A percentile compares a stretch with the other conserved stretches of the same genome.
phyloP scores from a whole-genome alignment of 163 green algal genomes.

The Chlorella variabilis region DNA sequence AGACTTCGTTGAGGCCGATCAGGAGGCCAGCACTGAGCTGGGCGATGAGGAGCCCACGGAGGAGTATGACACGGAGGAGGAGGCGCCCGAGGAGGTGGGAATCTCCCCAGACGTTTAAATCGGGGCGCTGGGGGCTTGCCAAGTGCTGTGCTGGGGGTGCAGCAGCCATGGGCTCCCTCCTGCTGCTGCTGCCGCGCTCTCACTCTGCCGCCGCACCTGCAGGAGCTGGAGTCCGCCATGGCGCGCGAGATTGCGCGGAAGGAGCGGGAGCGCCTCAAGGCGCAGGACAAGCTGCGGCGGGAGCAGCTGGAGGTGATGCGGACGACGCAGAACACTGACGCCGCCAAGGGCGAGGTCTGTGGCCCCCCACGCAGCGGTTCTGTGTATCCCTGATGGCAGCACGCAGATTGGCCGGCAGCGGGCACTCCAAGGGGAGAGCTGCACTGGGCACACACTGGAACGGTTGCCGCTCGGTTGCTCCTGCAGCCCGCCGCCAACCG shows the following conservation, averaged over 20 bases:
- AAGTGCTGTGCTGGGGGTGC: neutral
- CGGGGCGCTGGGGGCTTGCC: no score
- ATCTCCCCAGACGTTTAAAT: no score
- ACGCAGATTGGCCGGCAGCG: no score
- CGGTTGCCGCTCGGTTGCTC: no score
- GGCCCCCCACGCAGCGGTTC: no score
- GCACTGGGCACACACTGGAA: no score
- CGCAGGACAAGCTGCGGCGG: conserved; percentile 83
- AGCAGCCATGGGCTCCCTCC: no score
- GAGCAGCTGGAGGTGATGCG: conserved; percentile 87
- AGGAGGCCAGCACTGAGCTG: conserved; percentile 17
- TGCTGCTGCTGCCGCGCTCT: neutral
- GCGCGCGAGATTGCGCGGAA: conserved; percentile 62
- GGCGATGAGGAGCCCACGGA: conserved; percentile 30
- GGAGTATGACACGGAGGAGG: conserved; percentile 54
- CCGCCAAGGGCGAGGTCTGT: conserved; percentile 67
- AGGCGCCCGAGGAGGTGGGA: conserved; percentile 38
- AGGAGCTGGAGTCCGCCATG: conserved; percentile 35
- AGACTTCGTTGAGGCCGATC: conserved; percentile 50
- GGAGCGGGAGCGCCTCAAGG: conserved; percentile 81
- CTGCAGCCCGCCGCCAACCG: no score
- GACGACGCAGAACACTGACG: conserved; percentile 77
- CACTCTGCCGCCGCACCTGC: no score
- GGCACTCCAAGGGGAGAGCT: neutral
- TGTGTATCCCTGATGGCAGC: no score